A percentile compares a stretch with the other conserved stretches of the same genome.
These are phyloP conservation scores for Daldinia vernicosa DNA, from an alignment of 495 filamentous ascomycete genomes.

Conservation along the genomic window DNA sequence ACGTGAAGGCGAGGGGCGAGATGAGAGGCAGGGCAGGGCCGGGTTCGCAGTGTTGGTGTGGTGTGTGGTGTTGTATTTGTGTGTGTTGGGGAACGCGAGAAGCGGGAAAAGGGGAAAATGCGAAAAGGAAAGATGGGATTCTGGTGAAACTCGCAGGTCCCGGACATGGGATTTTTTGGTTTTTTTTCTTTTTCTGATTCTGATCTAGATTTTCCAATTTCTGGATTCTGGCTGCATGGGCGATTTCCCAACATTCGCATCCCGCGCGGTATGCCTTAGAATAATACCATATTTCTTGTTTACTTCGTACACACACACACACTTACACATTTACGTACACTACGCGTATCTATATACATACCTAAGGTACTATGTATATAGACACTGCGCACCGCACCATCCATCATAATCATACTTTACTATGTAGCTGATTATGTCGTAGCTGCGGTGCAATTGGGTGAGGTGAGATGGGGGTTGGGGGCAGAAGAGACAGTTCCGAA, in stretches of 20 bases:
- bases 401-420: background rate
- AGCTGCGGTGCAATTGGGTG: background rate
- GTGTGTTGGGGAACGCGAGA: background rate
- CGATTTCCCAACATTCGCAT: conserved; percentile 20
- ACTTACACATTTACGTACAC: no score
- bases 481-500: background rate
- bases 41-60: no score
- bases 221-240: background rate
- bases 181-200: no score
- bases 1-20: no score
- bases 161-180: no score
- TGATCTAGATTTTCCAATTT: background rate
- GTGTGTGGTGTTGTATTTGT: no score
- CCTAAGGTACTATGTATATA: no score
- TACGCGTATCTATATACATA: no score
- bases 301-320: no score
- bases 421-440: background rate
- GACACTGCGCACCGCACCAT: background rate
- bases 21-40: no score
- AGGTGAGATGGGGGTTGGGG: background rate
- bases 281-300: background rate
- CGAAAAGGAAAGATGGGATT: conserved; percentile 19
- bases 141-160: conserved; percentile 25
- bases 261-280: background rate
- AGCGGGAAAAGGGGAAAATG: conserved; percentile 5